Percentiles rank a stretch among this genome's conserved stretches.
These are phyloP conservation scores for Hydnomerulius pinastri DNA, from an alignment of 768 basidiomycete genomes.

Conservation along the genomic window DNA sequence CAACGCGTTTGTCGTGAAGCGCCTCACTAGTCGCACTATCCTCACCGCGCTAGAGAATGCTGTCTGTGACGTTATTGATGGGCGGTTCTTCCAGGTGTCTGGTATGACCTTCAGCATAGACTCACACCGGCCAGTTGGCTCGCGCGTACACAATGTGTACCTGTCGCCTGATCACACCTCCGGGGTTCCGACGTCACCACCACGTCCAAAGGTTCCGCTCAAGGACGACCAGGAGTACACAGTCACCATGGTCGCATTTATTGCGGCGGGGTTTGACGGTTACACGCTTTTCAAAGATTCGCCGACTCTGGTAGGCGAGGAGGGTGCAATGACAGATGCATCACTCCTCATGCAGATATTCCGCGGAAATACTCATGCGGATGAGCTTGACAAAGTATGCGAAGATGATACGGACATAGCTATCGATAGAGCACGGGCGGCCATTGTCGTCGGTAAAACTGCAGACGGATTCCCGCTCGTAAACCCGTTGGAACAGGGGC, in stretches of 20 bases:
- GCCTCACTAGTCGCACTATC: background rate
- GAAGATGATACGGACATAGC: background rate
- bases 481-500: slow-evolving; percentile 14
- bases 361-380: slow-evolving; percentile 3
- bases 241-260: slow-evolving; percentile 10
- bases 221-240: background rate
- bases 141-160: slow-evolving; percentile 2
- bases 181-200: background rate
- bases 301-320: slow-evolving; percentile 3
- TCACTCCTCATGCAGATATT: slow-evolving; percentile 9
- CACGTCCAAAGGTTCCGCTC: background rate
- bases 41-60: slow-evolving; percentile 13
- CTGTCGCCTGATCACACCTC: slow-evolving; percentile 2
- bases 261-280: slow-evolving; percentile 12
- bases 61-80: slow-evolving; percentile 6
- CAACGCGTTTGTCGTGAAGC: slow-evolving; percentile 8
- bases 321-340: slow-evolving; percentile 6
- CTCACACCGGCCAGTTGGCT: background rate
- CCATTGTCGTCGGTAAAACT: slow-evolving; percentile 1
- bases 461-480: background rate
- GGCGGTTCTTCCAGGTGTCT: slow-evolving; percentile 5
- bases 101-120: slow-evolving; percentile 5
- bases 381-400: background rate
- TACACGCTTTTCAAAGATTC: slow-evolving; percentile 6
- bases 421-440: slow-evolving; percentile 10